phyloP scores from a whole-genome alignment of 75 land plant species.

The Cunninghamia lanceolata region DNA sequence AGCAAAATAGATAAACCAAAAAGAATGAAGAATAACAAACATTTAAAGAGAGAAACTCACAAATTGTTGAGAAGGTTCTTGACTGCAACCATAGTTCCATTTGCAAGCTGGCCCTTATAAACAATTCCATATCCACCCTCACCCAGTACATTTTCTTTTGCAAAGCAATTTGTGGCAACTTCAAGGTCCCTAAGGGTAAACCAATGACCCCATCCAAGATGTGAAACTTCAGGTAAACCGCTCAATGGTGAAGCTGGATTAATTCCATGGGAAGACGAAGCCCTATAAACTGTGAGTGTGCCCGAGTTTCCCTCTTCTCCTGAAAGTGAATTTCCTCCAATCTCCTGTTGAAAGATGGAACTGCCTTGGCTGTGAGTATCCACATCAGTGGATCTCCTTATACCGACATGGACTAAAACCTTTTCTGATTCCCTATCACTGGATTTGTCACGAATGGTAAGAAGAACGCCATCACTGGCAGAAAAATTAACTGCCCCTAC shows the following conservation, averaged over 20 bases:
- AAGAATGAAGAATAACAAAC: not conserved
- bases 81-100: slow-evolving; percentile 76
- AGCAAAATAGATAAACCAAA: not conserved
- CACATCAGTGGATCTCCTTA: slow-evolving; percentile 38
- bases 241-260: slow-evolving; percentile 46
- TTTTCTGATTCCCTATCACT: slow-evolving; percentile 51
- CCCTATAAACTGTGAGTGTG: slow-evolving; percentile 14
- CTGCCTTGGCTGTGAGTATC: slow-evolving; percentile 52
- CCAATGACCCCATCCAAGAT: slow-evolving; percentile 95
- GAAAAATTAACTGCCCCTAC: slow-evolving; percentile 19
- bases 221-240: slow-evolving; percentile 73
- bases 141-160: slow-evolving; percentile 61
- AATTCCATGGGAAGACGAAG: slow-evolving; percentile 33
- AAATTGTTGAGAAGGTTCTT: slow-evolving; percentile 79
- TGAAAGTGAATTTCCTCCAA: slow-evolving; percentile 36
- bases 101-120: slow-evolving; percentile 56
- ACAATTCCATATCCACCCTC: slow-evolving; percentile 95
- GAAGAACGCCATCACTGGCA: slow-evolving; percentile 11
- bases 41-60: slow-evolving; percentile 24
- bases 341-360: slow-evolving; percentile 43
- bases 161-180: slow-evolving; percentile 62
- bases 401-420: slow-evolving; percentile 45
- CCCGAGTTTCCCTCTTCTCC: slow-evolving; percentile 54
- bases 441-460: slow-evolving; percentile 34
- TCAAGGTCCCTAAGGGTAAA: slow-evolving; percentile 83